Base-by-base conservation (phyloP, 2,329 filamentous ascomycete genomes). In the Pseudocercospora crystallina region DNA sequence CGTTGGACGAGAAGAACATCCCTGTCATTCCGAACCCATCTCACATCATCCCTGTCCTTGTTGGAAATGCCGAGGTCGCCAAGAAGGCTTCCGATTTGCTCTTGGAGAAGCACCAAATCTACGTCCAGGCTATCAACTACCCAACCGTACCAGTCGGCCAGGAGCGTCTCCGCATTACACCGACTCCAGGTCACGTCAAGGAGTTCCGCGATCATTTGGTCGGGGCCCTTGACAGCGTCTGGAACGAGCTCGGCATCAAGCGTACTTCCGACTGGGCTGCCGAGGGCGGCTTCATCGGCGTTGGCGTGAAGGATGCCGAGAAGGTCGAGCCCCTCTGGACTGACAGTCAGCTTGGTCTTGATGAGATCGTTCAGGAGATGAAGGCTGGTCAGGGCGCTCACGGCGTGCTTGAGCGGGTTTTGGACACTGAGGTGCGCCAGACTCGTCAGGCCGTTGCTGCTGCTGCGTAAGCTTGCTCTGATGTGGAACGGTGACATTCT, bases 101-200 rank as follows among this genome's bases (percentile, higher is more conserved):
- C 15, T 81, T 99, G 11, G 84, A 87, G 61, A 87, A 95, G 61
- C 88, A 96, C 76, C 83, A 85, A 55, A 96, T 99, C 68, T 99
- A 99, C 69, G 94, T 99, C 20, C 94, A 99, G 75, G 90, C 90
- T 48, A 97, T 99, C 80, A 99, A 99, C 76, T 97, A 97, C 74
- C 94, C 94, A 2, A 99, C 94, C 44, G 94, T 99, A 2, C 94
- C 94, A 2, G 90, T 95, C 5, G 94, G 94, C n/a, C 91, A 99
- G 76, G 94, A 99, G 73, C 86, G 94, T 51, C 85, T 99, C 49
- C 87, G 94, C 60, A 90, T 99, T 71, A 99, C 94, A 1, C 94
- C 94, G 0, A 99, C 94, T 1, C 94, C 94, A 0, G 94, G 94
- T 37, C 94, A 99, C 71, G 83, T 82, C 48, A 87, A 87, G 73